Evolutionary conservation across 495 filamentous ascomycete genomes (phyloP), one percentile per base, ranked within the genome.

Genomic region (Podospora appendiculata): DNA sequence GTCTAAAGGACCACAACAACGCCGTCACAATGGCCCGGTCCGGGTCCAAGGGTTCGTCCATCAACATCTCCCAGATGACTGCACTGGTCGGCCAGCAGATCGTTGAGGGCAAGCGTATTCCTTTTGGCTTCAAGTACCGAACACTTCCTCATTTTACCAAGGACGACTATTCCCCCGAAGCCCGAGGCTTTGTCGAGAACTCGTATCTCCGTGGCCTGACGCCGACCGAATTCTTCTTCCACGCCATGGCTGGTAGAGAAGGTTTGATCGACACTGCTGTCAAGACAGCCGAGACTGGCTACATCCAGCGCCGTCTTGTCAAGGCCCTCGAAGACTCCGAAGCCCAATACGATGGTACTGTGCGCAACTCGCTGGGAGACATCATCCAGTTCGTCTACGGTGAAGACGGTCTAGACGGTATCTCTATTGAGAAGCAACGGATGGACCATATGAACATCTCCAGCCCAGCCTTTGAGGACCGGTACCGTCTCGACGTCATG

Each of bases 21-120:
- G 91, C 90, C 45, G 87, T 93, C 41, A 87, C 90, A 57, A 99
- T 96, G 92, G 90, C 93, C 53, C 79, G 82, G 32, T 95, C 92
- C 54, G 93, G 93, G 58, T 97, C 94, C 52, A 99, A 99, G 75
- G 93, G 93, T 58, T 95, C 93, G 6, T 88, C 88, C 4, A 97
- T 97, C 73, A 99, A 99, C 66, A 97, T 99, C 58, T 96, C 94
- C 14, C 93, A 99, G 69, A 99, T 99, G 93, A 92, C 90, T 45
- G 91, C 94, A 11, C 77, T 96, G 47, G 93, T 99, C 17, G 93
- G 93, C 47, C 93, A 99, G 58, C 93, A 99, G 65, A 93, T 90
- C 34, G 90, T 99, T 13, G 93, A 99, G 67, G 93, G 93, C 58
- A 96, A 96, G 73, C 92, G 93, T 74, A 96, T 99, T 76, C 93